phyloP scores from a whole-genome alignment of 2,329 filamentous ascomycete species.

The Paradendryphiella salina region DNA sequence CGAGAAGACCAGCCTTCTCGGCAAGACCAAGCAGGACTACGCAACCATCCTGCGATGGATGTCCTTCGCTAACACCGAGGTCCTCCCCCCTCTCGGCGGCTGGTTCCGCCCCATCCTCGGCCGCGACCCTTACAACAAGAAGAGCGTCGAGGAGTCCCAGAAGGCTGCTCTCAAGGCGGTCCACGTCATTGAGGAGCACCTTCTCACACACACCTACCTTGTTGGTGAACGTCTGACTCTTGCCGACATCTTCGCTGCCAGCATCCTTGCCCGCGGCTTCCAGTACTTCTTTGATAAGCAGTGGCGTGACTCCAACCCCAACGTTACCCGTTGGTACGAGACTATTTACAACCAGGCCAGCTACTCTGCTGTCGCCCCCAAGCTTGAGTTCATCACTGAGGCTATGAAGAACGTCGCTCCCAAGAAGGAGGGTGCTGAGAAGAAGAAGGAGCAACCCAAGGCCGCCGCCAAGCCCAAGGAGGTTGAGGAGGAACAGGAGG shows the following conservation, averaged over 20 bases:
- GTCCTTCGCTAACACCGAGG: constrained; percentile 92
- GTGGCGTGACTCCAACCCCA: constrained; percentile 82
- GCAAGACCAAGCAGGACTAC: constrained; percentile 99
- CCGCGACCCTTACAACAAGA: constrained; percentile 92
- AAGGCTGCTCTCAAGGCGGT: constrained; percentile 71
- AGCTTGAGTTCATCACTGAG: constrained; percentile 79
- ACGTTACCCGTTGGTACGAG: constrained; percentile 89
- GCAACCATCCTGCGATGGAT: constrained; percentile 98
- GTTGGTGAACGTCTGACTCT: constrained; percentile 97
- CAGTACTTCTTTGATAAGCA: constrained; percentile 91
- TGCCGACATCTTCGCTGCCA: constrained; percentile 84
- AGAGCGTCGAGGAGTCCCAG: constrained; percentile 79
- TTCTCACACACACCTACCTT: constrained; percentile 91
- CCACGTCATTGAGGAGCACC: constrained; percentile 79
- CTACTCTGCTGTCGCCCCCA: constrained; percentile 77
- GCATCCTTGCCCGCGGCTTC: constrained; percentile 84
- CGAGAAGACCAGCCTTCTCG: constrained; percentile 98
- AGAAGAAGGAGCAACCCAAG: constrained; percentile 75
- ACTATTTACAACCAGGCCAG: constrained; percentile 91
- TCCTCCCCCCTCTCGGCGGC: constrained; percentile 70
- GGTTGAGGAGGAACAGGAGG: constrained; percentile 64
- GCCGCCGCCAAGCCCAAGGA: constrained; percentile 57
- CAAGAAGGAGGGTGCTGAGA: constrained; percentile 68
- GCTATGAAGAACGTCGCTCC: constrained; percentile 72
- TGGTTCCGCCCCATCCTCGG: constrained; percentile 90